Conservation (phyloP, 2,329 filamentous ascomycete species). For the Monilinia fructicola region DNA sequence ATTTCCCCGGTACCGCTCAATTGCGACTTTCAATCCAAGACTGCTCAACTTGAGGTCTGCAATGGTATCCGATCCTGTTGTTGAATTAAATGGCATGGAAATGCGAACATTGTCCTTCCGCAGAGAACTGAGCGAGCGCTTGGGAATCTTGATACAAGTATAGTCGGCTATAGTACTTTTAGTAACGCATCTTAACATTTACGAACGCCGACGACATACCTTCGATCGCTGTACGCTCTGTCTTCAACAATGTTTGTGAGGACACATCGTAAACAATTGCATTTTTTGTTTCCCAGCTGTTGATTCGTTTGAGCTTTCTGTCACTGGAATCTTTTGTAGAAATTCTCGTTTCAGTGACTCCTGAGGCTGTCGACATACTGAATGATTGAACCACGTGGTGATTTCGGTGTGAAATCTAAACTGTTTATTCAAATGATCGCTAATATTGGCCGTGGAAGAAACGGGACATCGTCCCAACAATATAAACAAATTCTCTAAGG, state of each 20-base stretch:
- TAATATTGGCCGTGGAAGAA: constrained; percentile 1
- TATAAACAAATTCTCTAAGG: not conserved
- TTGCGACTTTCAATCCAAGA: constrained; percentile 15
- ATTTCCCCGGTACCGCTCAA: constrained; percentile 10
- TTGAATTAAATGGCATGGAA: constrained; percentile 9
- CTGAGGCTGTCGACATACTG: not conserved
- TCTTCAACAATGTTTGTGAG: not conserved
- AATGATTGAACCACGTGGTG: not conserved
- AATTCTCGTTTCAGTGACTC: not conserved
- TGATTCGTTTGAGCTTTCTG: constrained; percentile 7
- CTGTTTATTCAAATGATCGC: not conserved
- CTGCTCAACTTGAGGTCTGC: constrained; percentile 19
- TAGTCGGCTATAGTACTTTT: not conserved
- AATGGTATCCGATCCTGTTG: constrained; percentile 1
- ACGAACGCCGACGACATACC: not conserved
- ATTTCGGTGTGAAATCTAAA: not conserved
- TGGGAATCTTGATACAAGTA: constrained; percentile 13
- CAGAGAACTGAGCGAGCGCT: not conserved
- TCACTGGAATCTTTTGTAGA: not conserved
- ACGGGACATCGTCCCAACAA: not conserved
- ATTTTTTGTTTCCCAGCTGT: constrained; percentile 2
- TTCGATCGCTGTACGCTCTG: constrained; percentile 2
- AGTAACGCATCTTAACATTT: not conserved
- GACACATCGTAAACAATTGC: constrained; percentile 19
- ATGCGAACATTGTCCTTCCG: constrained; percentile 12